Conservation (phyloP, 208 protist species). For the Sergeia podlipaevii region DNA sequence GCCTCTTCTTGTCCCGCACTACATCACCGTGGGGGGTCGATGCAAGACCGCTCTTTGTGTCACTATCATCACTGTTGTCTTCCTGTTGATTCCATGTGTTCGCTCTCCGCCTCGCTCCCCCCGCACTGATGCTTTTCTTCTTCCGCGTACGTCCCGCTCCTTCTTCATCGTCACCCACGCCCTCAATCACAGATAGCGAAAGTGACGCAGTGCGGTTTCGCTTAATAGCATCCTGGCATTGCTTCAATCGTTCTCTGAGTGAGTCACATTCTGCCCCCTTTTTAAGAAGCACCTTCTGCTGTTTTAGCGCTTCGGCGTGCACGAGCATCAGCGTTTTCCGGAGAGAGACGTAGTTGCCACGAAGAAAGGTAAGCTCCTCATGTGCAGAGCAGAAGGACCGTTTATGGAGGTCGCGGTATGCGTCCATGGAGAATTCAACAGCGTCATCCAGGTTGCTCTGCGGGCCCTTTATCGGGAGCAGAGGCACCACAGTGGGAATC, state of each 20-base stretch:
- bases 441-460: conserved; percentile 20
- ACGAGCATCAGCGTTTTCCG: conserved; percentile 48
- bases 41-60: not conserved
- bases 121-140: too few relatives aligned
- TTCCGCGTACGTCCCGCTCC: too few relatives aligned
- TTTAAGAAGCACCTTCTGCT: conserved; percentile 34
- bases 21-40: not conserved
- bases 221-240: not conserved
- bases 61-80: too few relatives aligned
- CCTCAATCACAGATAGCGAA: too few relatives aligned
- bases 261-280: conserved; percentile 3
- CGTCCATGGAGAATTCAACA: conserved; percentile 31
- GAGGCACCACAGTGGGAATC: too few relatives aligned
- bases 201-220: too few relatives aligned
- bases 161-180: too few relatives aligned
- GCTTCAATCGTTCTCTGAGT: not conserved
- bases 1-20: not conserved
- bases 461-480: too few relatives aligned
- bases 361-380: conserved; percentile 72
- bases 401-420: conserved; percentile 47
- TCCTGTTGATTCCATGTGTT: too few relatives aligned
- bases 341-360: conserved; percentile 44
- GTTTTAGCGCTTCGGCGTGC: too few relatives aligned
- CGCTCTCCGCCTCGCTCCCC: too few relatives aligned
- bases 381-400: conserved; percentile 45